Evolutionary conservation across 2,329 filamentous ascomycete species (phyloP).

Genomic region (Escovopsis weberi): DNA sequence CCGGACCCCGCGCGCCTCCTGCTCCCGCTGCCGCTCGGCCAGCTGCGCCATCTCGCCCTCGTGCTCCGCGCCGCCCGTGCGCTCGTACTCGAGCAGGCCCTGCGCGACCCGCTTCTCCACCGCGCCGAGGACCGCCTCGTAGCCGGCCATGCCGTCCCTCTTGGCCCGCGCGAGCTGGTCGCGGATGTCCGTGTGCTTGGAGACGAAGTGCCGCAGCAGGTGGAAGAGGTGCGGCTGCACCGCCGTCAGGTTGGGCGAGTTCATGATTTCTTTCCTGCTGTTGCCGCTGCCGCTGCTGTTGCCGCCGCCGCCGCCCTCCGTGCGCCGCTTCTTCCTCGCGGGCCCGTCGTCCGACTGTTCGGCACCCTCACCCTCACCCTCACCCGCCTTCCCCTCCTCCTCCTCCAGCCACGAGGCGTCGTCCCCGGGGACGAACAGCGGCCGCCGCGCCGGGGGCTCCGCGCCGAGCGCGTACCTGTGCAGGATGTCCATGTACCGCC

Average conservation of each 20-base stretch:
- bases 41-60: conserved; percentile 29
- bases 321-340: conserved; percentile 34
- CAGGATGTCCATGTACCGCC: conserved; percentile 83
- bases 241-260: conserved; percentile 50
- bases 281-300: too few species aligned
- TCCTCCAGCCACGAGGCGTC: conserved; percentile 30
- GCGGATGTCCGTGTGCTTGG: conserved; percentile 66
- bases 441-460: conserved; percentile 50
- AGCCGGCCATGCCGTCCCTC: conserved; percentile 57
- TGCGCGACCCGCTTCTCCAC: conserved; percentile 62
- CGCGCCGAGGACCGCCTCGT: conserved; percentile 60
- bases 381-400: conserved; percentile 1
- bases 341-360: conserved; percentile 26
- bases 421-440: conserved; percentile 57
- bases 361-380: too few species aligned
- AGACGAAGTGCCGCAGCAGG: conserved; percentile 68
- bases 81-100: conserved; percentile 55
- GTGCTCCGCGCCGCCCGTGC: conserved; percentile 34
- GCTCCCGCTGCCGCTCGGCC: conserved; percentile 10
- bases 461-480: conserved; percentile 59
- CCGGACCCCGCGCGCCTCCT: conserved; percentile 20
- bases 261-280: conserved; percentile 21
- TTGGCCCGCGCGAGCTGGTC: conserved; percentile 62
- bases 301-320: conserved; percentile 10
- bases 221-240: conserved; percentile 93